A percentile compares a stretch with the other conserved stretches of the same genome.
Evolutionary conservation across 495 filamentous ascomycete species (phyloP).

Genomic region (Aspergillus avenaceus): DNA sequence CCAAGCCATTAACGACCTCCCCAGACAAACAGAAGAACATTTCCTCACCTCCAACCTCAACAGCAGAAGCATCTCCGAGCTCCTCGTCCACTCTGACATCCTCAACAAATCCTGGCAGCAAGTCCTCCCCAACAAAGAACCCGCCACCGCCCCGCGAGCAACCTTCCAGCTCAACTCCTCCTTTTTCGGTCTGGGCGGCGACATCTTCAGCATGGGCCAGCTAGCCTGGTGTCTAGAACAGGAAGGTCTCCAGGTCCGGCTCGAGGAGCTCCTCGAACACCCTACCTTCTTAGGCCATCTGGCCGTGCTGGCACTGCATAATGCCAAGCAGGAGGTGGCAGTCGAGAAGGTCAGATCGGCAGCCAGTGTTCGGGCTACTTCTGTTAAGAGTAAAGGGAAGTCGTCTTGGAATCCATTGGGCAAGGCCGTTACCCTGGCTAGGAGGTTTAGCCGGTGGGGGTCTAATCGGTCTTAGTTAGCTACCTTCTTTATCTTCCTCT

Average conservation of each 20-base stretch:
- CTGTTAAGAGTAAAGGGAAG: not conserved
- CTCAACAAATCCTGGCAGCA: slow-evolving; percentile 48
- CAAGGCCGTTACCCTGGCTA: slow-evolving; percentile 29
- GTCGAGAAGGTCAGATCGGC: not conserved
- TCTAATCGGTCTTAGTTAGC: too few species aligned
- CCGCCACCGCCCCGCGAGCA: slow-evolving; percentile 11
- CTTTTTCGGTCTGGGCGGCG: slow-evolving; percentile 52
- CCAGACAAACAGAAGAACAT: slow-evolving; percentile 22
- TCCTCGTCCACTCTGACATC: slow-evolving; percentile 43
- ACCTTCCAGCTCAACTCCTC: slow-evolving; percentile 43
- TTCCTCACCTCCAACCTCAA: slow-evolving; percentile 37
- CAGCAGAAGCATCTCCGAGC: slow-evolving; percentile 40
- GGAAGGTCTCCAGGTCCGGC: slow-evolving; percentile 43
- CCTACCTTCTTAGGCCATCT: slow-evolving; percentile 48
- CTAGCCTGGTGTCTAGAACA: slow-evolving; percentile 44
- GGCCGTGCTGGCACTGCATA: slow-evolving; percentile 38
- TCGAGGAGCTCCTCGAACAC: slow-evolving; percentile 49
- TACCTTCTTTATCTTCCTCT: too few species aligned
- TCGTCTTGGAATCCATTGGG: slow-evolving; percentile 16
- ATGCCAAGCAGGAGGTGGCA: slow-evolving; percentile 16
- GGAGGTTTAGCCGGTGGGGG: slow-evolving; percentile 26
- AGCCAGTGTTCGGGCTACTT: not conserved
- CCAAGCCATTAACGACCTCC: slow-evolving; percentile 26
- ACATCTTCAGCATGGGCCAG: slow-evolving; percentile 49
- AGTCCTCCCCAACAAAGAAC: slow-evolving; percentile 33